Conservation (phyloP, 192 early-diverging fungal genomes). For the Dispira simplex region DNA sequence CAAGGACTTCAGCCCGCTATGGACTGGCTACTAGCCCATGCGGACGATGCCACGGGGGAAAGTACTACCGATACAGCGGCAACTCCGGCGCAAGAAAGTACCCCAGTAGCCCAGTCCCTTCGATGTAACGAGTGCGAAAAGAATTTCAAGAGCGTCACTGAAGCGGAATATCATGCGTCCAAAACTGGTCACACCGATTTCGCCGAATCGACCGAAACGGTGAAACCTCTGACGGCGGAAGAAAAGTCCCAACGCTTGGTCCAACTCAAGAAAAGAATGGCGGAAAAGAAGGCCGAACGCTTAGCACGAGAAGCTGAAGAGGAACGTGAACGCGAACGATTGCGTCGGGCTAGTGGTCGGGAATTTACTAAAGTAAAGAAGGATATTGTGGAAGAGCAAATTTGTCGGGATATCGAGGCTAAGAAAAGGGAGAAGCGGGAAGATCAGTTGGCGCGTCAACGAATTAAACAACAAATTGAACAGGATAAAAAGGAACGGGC, state of each 20-base stretch:
- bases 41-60: conserved; percentile 17
- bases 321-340: conserved; percentile 35
- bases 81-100: not conserved
- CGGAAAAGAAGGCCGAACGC: conserved; percentile 33
- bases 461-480: conserved; percentile 49
- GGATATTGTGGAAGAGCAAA: conserved; percentile 21
- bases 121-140: conserved; percentile 53
- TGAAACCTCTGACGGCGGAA: conserved; percentile 55
- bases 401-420: conserved; percentile 35
- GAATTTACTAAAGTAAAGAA: conserved; percentile 40
- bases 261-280: conserved; percentile 39
- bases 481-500: conserved; percentile 47
- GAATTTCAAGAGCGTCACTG: conserved; percentile 32
- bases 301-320: conserved; percentile 39
- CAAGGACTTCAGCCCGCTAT: conserved; percentile 23
- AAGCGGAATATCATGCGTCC: conserved; percentile 46
- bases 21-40: conserved; percentile 27
- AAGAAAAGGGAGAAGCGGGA: conserved; percentile 47
- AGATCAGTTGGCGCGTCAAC: conserved; percentile 39
- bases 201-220: conserved; percentile 39
- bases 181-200: conserved; percentile 51
- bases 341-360: conserved; percentile 39
- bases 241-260: conserved; percentile 51
- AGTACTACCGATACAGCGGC: conserved; percentile 12
- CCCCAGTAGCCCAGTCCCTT: conserved; percentile 20